Conservation (phyloP, 139 green algal genomes). For the Chlorella sp. region DNA sequence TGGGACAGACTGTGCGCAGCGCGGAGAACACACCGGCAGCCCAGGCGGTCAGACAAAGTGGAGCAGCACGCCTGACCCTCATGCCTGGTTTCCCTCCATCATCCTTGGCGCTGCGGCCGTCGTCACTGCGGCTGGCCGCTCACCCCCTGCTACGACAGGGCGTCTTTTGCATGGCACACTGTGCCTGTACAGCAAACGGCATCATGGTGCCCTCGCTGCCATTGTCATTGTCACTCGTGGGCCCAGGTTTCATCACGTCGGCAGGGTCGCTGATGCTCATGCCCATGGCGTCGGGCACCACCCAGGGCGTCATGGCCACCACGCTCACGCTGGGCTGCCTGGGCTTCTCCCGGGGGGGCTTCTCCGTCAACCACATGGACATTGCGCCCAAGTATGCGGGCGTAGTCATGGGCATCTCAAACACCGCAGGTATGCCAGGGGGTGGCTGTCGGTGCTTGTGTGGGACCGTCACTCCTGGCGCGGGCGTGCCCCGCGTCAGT, state of each 20-base stretch:
- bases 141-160: no score
- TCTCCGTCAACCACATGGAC: slow-evolving; percentile 96
- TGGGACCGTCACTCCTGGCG: not conserved
- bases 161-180: no score
- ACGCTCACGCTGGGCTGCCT: slow-evolving; percentile 48
- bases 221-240: no score
- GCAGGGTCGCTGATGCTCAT: slow-evolving; percentile 64
- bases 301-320: slow-evolving; percentile 31
- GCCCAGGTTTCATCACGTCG: slow-evolving; percentile 56
- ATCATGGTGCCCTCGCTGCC: no score
- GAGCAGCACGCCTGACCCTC: no score
- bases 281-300: slow-evolving; percentile 30
- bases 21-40: no score
- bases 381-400: slow-evolving; percentile 92
- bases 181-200: no score
- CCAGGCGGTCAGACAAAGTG: no score
- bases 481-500: not conserved
- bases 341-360: slow-evolving; percentile 70
- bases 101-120: no score
- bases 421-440: slow-evolving; percentile 56
- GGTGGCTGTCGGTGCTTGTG: not conserved
- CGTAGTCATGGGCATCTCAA: slow-evolving; percentile 91
- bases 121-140: no score
- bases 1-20: no score
- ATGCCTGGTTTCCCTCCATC: no score